Percentiles rank a stretch among this genome's conserved stretches.
These are phyloP conservation scores for Nannochloris sp. DNA, from an alignment of 139 green algal species.

Conservation along the genomic window DNA sequence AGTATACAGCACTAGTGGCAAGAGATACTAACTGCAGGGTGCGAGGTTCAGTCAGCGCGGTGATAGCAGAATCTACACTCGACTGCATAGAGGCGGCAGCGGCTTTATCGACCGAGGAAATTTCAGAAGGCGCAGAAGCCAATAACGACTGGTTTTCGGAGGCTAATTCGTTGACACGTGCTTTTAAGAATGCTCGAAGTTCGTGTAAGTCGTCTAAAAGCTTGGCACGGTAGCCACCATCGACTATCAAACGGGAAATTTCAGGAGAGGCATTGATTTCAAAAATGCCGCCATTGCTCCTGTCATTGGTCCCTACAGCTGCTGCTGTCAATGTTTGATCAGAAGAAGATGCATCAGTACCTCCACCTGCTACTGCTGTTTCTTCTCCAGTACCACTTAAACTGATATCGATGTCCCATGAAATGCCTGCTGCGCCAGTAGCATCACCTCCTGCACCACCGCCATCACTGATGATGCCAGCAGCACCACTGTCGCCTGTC, in stretches of 20 bases:
- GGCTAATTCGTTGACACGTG: conserved; percentile 6
- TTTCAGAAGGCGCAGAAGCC: not conserved
- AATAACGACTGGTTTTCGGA: not conserved
- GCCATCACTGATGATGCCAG: conserved; percentile 16
- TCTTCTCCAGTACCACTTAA: conserved; percentile 23
- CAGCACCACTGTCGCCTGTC: not conserved
- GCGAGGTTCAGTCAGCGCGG: not conserved
- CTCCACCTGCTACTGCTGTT: too few relatives aligned
- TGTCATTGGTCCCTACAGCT: not conserved
- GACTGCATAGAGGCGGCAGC: not conserved
- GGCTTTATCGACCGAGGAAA: conserved; percentile 7
- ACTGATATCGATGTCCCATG: conserved; percentile 64
- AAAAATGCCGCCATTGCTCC: too few relatives aligned
- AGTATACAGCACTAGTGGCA: not conserved
- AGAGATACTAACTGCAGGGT: not conserved
- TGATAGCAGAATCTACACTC: not conserved
- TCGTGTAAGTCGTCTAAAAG: conserved; percentile 27
- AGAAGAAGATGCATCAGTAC: not conserved
- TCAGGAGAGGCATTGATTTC: too few relatives aligned
- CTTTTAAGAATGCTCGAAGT: conserved; percentile 23
- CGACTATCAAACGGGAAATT: conserved; percentile 15
- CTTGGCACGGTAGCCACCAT: conserved; percentile 13
- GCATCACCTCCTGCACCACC: not conserved
- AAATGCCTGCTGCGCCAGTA: conserved; percentile 12
- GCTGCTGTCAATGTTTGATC: not conserved